phyloP scores from a whole-genome alignment of 805 yeast genomes.

The Zygosaccharomyces gambellarensis region DNA sequence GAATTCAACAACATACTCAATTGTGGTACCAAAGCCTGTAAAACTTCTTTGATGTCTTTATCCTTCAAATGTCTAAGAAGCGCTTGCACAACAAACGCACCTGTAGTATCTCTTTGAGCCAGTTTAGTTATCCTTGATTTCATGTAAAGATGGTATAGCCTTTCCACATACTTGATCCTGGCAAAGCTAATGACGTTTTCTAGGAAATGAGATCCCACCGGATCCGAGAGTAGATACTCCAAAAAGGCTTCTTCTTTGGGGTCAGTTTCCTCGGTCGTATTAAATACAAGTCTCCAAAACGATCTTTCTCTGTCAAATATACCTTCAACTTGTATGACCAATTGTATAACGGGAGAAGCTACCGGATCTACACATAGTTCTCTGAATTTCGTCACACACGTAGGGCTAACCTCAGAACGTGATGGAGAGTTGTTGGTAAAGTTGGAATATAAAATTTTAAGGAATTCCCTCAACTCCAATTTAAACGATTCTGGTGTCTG shows the following conservation, averaged over 20 bases:
- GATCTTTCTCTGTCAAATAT: constrained; percentile 68
- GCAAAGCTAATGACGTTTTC: constrained; percentile 64
- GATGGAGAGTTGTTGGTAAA: constrained; percentile 28
- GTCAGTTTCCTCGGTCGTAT: constrained; percentile 47
- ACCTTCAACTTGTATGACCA: constrained; percentile 75
- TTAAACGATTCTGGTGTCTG: constrained; percentile 70
- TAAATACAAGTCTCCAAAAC: constrained; percentile 62
- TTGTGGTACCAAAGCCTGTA: constrained; percentile 63
- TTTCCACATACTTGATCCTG: constrained; percentile 62
- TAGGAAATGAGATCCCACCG: constrained; percentile 91
- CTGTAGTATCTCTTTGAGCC: constrained; percentile 78
- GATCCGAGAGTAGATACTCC: constrained; percentile 75
- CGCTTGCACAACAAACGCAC: constrained; percentile 72
- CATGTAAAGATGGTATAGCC: constrained; percentile 69
- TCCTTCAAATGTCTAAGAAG: constrained; percentile 60
- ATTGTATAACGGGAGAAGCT: constrained; percentile 84
- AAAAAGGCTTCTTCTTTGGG: constrained; percentile 71
- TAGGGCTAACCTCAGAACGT: constrained; percentile 26
- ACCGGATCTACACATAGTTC: constrained; percentile 71
- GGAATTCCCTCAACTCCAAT: constrained; percentile 48
- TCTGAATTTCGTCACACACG: constrained; percentile 50
- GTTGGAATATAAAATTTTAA: constrained; percentile 38
- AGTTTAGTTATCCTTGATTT: constrained; percentile 66
- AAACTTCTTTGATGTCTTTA: constrained; percentile 55
- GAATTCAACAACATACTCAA: constrained; percentile 57